Base-by-base conservation (phyloP, 345 rosid genomes). In the Acer campestre region DNA sequence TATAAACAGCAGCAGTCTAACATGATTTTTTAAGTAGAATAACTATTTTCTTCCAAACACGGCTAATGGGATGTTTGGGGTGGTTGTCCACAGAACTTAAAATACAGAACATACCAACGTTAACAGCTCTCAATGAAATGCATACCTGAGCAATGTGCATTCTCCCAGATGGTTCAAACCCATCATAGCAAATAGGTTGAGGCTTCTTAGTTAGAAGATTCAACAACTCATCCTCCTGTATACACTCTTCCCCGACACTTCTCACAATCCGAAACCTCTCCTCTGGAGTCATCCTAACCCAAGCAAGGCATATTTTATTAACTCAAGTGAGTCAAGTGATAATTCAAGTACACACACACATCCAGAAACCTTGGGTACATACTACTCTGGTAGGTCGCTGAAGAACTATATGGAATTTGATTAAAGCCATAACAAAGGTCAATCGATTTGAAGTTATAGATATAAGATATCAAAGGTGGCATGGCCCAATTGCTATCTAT, bases 101-200 rank as follows among this genome's bases (percentile, higher is more conserved):
- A 18, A 58, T 22, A 10, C 11, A 59, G 63, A 18, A 9, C 25
- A 58, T 20, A 58, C 18, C n/a, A 72, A 70, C 22, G 44, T 22
- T 23, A 44, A 61, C 29, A 61, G 16, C 12, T 25, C 23, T 25
- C 58, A 63, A n/a, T 27, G 11, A 64, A 67, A 25, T 38, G 25
- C 29, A 13, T 22, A 85, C 99, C 94, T 95, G 98, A 79, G 99
- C 98, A 40, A 95, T 92, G 83, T 95, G 97, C 99, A 95, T 93
- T 76, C 94, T 84, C 46, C 97, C 97, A 7, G 99, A 93, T 59
- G 99, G 98, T 87, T 95, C 99, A 71, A 95, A 93, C 4, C 97
- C 98, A 64, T 95, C 98, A 42, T 95, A 95, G 84, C 98, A 92
- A 82, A 93, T 87, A 18, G 97, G 97, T 38, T 82, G 67, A 70